Evolutionary conservation across 257 asterid species (phyloP), one percentile per base, ranked within the genome.

Genomic region (Solanum neorickii): DNA sequence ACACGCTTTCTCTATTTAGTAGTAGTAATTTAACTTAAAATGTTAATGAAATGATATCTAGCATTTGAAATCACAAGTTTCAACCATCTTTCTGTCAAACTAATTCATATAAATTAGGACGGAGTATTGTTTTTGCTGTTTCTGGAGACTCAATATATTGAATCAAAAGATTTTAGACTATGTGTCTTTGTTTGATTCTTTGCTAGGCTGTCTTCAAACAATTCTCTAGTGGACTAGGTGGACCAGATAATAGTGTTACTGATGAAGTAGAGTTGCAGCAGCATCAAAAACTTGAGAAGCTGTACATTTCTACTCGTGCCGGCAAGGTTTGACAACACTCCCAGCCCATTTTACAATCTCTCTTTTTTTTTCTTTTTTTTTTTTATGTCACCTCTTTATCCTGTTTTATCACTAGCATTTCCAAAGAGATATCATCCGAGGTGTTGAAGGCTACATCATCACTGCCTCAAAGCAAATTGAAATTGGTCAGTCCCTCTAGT

Each of bases 381-480:
- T 33, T 69, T 35, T 33, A 33, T 33, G 35, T 69, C 13, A 85
- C 56, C 87, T 7, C 59, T 56, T 31, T 80, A 73, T 52, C 39
- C 44, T 75, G 39, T 65, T 56, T 15, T 86, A 44, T 86, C 35
- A 21, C 29, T 92, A 95, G 98, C 98, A 93, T 87, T 91, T 93
- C 82, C 98, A 95, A 90, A 92, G 98, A 86, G 98, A 95, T 88
- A 90, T 95, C 72, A 91, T 93, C 83, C 95, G 98, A 75, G 98
- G 98, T 4, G 89, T 93, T 72, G 97, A 95, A 88, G 97, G 97
- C 70, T 92, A 91, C 86, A 94, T 94, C 56, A 91, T 92, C 47
- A 93, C 95, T 59, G 98, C 95, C 85, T 90, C 93, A 86, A 95
- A 94, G 91, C 96, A 93, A 92, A 93, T 95, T 86, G 95, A 94